Percentiles rank a stretch among this genome's conserved stretches.
Evolutionary conservation across 371 early-diverging fungal species (phyloP).

Genomic region (Lichtheimia corymbifera): DNA sequence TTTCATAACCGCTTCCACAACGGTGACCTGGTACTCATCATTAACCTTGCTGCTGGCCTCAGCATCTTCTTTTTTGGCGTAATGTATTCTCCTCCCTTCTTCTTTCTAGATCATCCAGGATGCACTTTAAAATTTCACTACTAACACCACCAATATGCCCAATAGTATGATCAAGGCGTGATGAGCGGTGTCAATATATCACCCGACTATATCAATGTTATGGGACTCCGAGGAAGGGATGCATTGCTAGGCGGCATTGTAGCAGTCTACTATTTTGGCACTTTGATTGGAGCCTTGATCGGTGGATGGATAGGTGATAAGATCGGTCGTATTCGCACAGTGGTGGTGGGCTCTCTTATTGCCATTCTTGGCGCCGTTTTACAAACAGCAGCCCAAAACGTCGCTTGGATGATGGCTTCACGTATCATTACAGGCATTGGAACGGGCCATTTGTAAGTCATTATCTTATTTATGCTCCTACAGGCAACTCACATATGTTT

Average conservation of each 20-base stretch:
- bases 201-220: conserved; percentile 32
- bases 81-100: conserved; percentile 14
- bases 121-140: background rate
- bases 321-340: conserved; percentile 39
- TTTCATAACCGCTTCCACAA: conserved; percentile 9
- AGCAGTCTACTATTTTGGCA: conserved; percentile 34
- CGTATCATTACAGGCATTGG: conserved; percentile 46
- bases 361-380: conserved; percentile 36
- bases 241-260: conserved; percentile 41
- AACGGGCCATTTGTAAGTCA: conserved; percentile 34
- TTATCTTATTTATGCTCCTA: background rate
- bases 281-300: conserved; percentile 43
- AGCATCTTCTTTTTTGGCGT: conserved; percentile 52
- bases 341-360: conserved; percentile 31
- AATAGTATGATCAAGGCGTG: conserved; percentile 45
- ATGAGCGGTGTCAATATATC: conserved; percentile 44
- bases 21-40: conserved; percentile 22
- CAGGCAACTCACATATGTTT: no score
- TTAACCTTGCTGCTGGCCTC: conserved; percentile 41
- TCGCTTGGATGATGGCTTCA: conserved; percentile 43
- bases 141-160: background rate
- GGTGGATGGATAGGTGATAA: conserved; percentile 42
- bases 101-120: background rate
- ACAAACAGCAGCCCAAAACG: conserved; percentile 37
- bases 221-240: conserved; percentile 35